These are phyloP conservation scores for Pelargonium cotyledonis DNA, from an alignment of 441 rosid genomes.

Conservation along the genomic window DNA sequence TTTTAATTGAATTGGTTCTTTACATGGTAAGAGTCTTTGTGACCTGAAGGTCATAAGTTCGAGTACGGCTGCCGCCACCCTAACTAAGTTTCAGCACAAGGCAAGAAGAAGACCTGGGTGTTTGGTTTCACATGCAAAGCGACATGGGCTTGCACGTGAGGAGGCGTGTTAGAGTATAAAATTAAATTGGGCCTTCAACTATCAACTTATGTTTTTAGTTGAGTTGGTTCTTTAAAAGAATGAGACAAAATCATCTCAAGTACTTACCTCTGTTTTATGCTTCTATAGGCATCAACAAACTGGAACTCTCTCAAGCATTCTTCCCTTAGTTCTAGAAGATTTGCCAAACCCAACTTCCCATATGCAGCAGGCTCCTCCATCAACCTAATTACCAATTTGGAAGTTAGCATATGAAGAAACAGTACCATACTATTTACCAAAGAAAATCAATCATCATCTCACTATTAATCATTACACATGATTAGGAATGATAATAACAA, in stretches of 20 bases:
- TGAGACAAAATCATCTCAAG: background rate
- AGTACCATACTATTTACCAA: background rate
- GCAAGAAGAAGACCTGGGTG: no score
- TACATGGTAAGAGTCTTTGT: no score
- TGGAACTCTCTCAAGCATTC: conserved; percentile 97
- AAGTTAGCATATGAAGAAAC: conserved; percentile 12
- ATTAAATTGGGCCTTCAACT: no score
- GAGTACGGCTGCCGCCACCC: no score
- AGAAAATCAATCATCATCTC: background rate
- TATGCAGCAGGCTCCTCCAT: conserved; percentile 99
- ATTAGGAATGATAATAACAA: background rate
- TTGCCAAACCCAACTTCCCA: conserved; percentile 94
- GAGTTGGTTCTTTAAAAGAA: no score
- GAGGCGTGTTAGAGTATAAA: no score
- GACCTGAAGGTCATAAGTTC: no score
- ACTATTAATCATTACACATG: background rate
- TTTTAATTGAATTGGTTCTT: no score
- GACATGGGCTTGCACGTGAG: no score
- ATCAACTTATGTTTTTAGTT: no score
- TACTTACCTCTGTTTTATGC: conserved; percentile 84
- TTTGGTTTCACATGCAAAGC: no score
- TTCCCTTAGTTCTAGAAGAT: conserved; percentile 95
- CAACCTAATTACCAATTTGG: conserved; percentile 42
- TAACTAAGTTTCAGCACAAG: no score
- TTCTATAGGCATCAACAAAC: conserved; percentile 91